Conservation (phyloP, 495 filamentous ascomycete species). For the Bacidia gigantensis region DNA sequence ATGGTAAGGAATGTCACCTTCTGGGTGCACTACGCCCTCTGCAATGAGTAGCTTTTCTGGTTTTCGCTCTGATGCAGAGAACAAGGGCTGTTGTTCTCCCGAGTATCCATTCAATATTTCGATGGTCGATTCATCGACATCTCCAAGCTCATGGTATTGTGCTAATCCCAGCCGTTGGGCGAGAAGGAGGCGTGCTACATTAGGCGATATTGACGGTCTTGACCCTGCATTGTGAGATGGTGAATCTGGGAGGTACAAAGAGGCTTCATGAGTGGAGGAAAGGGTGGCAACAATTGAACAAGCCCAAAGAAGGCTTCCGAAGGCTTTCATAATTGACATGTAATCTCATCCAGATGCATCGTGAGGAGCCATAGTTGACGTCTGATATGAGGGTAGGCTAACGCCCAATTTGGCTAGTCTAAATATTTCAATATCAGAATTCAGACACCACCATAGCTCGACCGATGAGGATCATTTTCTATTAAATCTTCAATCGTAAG, state of each 20-base stretch:
- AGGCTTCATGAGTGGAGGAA: conserved; percentile 16
- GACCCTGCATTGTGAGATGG: neutral
- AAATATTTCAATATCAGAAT: neutral
- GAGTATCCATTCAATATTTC: conserved; percentile 36
- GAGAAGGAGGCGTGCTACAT: conserved; percentile 37
- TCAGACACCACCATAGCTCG: no score
- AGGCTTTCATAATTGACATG: conserved; percentile 12
- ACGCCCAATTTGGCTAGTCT: neutral
- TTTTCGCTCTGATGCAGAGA: conserved; percentile 21
- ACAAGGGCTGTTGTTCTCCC: conserved; percentile 27
- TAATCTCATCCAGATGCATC: neutral
- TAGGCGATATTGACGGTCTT: conserved; percentile 24
- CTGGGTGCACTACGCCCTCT: conserved; percentile 31
- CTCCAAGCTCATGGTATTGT: conserved; percentile 33
- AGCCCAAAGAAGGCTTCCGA: conserved; percentile 4
- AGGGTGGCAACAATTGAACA: neutral
- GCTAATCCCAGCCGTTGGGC: conserved; percentile 42
- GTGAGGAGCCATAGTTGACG: neutral
- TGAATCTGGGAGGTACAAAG: conserved; percentile 26
- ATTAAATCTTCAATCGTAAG: no score
- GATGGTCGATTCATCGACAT: conserved; percentile 30
- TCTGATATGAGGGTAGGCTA: neutral
- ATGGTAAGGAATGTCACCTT: conserved; percentile 23
- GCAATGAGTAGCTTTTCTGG: conserved; percentile 28
- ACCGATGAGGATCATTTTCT: no score